A percentile compares a stretch with the other conserved stretches of the same genome.
Evolutionary conservation across 257 asterid genomes (phyloP).

Genomic region (Cynanchum wilfordii): DNA sequence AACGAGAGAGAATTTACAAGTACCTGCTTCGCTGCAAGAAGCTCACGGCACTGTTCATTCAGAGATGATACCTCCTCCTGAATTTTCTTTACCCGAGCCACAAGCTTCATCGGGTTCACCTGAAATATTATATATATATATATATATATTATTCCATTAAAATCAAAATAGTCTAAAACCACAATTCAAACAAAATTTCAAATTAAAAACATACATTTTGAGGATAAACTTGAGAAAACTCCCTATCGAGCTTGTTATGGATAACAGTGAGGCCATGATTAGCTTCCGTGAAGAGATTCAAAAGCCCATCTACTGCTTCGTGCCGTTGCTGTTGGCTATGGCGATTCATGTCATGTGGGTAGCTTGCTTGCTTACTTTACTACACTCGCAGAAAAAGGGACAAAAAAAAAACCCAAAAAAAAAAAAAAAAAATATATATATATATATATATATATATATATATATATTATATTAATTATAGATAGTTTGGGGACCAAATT

Average conservation of each 20-base stretch:
- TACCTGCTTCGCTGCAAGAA: constrained; percentile 95
- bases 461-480: too few relatives aligned
- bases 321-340: constrained; percentile 21
- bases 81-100: constrained; percentile 72
- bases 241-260: constrained; percentile 63
- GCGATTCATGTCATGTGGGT: constrained; percentile 38
- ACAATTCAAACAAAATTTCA: neutral
- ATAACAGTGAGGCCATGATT: constrained; percentile 60
- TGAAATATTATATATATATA: too few relatives aligned
- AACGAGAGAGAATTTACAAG: neutral
- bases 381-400: too few relatives aligned
- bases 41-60: constrained; percentile 85
- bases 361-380: too few relatives aligned
- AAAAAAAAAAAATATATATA: too few relatives aligned
- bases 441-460: too few relatives aligned
- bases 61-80: constrained; percentile 70
- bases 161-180: neutral
- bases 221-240: constrained; percentile 69
- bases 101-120: constrained; percentile 92
- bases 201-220: constrained; percentile 39
- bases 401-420: too few relatives aligned
- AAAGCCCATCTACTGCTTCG: constrained; percentile 71
- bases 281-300: constrained; percentile 62
- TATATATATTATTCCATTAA: too few relatives aligned
- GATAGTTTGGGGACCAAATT: too few relatives aligned